A percentile compares a stretch with the other conserved stretches of the same genome.
phyloP scores from a whole-genome alignment of 2,329 filamentous ascomycete species.

The Diaporthe sp. region DNA sequence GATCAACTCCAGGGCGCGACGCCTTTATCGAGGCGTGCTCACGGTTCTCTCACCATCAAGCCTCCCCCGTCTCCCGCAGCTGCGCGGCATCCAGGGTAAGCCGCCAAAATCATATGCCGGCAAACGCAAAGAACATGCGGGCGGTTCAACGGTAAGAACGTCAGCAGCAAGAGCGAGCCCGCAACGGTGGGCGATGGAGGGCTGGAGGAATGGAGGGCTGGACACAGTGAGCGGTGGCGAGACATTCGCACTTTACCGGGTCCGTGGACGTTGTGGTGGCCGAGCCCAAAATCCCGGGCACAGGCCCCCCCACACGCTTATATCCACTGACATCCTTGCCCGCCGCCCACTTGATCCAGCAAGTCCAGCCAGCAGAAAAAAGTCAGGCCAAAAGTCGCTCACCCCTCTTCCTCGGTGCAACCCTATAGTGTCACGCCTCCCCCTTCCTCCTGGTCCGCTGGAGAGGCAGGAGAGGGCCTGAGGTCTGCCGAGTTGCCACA shows the following conservation, averaged over 20 bases:
- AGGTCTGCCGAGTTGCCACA: constrained; percentile 19
- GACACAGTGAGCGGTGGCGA: constrained; percentile 21
- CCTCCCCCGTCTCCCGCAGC: not conserved
- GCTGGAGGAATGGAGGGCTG: constrained; percentile 15
- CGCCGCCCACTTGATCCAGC: constrained; percentile 29
- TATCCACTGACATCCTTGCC: constrained; percentile 16
- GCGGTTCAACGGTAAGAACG: constrained; percentile 8
- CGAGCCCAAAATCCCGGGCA: constrained; percentile 31
- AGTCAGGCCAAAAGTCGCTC: constrained; percentile 33
- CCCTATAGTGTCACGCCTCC: constrained; percentile 34
- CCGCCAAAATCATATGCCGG: constrained; percentile 3
- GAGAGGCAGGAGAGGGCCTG: constrained; percentile 12
- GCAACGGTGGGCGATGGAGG: constrained; percentile 15
- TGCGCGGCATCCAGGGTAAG: constrained; percentile 17
- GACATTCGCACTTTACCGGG: constrained; percentile 25
- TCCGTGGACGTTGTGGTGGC: constrained; percentile 31
- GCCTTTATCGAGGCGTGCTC: not conserved
- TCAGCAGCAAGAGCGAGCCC: constrained; percentile 14
- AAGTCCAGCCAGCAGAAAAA: constrained; percentile 28
- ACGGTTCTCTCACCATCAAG: not conserved
- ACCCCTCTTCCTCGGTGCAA: constrained; percentile 35
- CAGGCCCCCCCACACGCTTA: constrained; percentile 26
- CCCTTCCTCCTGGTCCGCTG: constrained; percentile 15
- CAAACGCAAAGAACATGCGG: not conserved
- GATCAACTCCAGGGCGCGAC: not conserved